Evolutionary conservation across 768 basidiomycete genomes (phyloP), one percentile per base, ranked within the genome.

Genomic region (Favolaschia claudopus): DNA sequence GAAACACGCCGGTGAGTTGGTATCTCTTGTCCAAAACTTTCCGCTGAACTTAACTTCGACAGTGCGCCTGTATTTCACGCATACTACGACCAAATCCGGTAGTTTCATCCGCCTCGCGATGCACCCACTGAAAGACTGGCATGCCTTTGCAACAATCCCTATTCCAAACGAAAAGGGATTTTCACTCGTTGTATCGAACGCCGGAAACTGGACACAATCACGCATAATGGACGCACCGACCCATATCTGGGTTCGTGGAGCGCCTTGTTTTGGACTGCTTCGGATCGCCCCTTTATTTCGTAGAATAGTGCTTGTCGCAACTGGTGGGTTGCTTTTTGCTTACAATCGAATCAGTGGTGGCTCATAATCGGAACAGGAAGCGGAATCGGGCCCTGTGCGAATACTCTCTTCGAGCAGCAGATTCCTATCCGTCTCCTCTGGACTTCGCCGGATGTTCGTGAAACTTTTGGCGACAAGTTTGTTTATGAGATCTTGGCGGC

Each of bases 301-400:
- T 24, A 78, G 84, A 27, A 64, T 86, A 5, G 78, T 86, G 8
- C 74, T 86, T 45, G 85, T 87, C 24, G 85, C 85, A 7, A 87
- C 85, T 19, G 86, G 79, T 19, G 43, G 74, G 77, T 44, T 71
- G 74, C 4, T 73, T 71, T 14, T n/a, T n/a, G n/a, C 75, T 72
- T 60, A 70, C 72, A 13, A 72, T 71, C 2, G 67, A 69, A 72
- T 31, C 58, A 12, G 4, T 31, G 12, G 17, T 12, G 15, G 27
- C 55, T 51, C 4, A 46, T 32, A 15, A 13, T 19, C 10, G 20
- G 4, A 4, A 42, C 43, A 60, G 62, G 78, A 25, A 80, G 77
- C 17, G 84, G 84, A 39, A 86, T 88, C 58, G 86, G 85, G 3
- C 86, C 85, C n/a, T 85, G 84, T 65, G 80, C 83, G 2, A 82